Base-by-base conservation (phyloP, 2,329 filamentous ascomycete genomes). In the Aspergillus tubingensis region DNA sequence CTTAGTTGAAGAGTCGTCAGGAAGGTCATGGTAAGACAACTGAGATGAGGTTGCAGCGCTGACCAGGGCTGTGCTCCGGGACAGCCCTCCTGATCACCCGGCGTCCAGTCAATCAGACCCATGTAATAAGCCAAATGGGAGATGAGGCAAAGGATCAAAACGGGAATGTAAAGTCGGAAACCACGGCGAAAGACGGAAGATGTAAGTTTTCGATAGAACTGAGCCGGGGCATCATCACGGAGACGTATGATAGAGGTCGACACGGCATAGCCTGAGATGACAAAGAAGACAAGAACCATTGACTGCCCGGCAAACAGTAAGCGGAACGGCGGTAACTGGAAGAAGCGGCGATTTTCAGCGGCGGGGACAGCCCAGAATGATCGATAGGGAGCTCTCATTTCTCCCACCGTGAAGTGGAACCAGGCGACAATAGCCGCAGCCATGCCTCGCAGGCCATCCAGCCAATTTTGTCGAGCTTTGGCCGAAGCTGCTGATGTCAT, bases 181-280 rank as follows among this genome's bases (percentile, higher is more conserved):
- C 68, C 61, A 2, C 73, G 66, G 52, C 74, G 70, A 21, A 71
- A 71, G 8, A 68, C 64, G 6, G 67, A 58, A 4, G 65, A 67
- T 11, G 64, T 62, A 8, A 66, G 59, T 6, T 63, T 62, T 3
- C 58, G 51, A 3, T 65, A 52, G 17, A 63, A 63, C 11, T 25
- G 30, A 8, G 38, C 60, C 54, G 8, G 59, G 32, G 19, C 43
- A 57, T 27, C 61, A 48, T 38, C 59, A 64, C 21, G 62, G 54
- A 25, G 71, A 72, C 59, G 53, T 4, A 85, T 63, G 0, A 83
- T 79, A 66, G 83, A 83, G 44, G 80, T 72, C 2, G 83, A 80
- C 15, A 86, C 73, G 6, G 84, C 84, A 62, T 86, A 86, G 60
- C 84, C 85, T 0, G 84, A 86, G 54, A 86, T 82, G 65, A 86